Evolutionary conservation across 148 eudicot genomes (phyloP), one percentile per base, ranked within the genome.

Genomic region (Persicaria maculosa): DNA sequence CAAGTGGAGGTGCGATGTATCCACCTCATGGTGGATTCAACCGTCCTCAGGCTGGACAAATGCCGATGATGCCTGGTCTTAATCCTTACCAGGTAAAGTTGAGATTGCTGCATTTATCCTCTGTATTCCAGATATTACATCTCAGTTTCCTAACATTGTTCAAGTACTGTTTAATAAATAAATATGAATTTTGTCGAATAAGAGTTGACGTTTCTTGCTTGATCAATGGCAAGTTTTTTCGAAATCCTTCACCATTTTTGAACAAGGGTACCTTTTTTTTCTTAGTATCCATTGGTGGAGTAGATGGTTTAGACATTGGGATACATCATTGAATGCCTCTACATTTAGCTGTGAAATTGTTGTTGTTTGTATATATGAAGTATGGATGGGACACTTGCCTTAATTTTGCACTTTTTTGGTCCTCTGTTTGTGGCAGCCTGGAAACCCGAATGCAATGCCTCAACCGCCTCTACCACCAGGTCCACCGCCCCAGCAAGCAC

Each of bases 381-480:
- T 12, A n/a, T 58, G 10, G 31, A 31, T 31, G 40, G 40, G 40
- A 58, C 68, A 62, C 44, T n/a, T 64, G 25, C 2, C 45, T 36
- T 11, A 64, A 5, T 14, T 40, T 36, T 40, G 46, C 46, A 14
- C 31, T 25, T 6, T 65, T 36, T 65, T 43, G 20, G 0, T 7
- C 36, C 47, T 36, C 9, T 65, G 47, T 19, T 74, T 73, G 14
- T 69, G 76, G 81, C 83, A 93, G 92, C 76, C 90, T 75, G 90
- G 96, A 52, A 90, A 89, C 86, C 92, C 84, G 75, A 86, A 85
- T 80, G 88, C 80, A 52, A 85, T 90, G 81, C 90, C 87, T 67
- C 87, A 77, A 67, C 97, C 96, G 7, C 96, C 98, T 12, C 84
- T 93, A 72, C 98, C 98, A 45, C 96, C 96, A 4, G 98, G 98